phyloP scores from a whole-genome alignment of 768 basidiomycete species.

The Mycena albidolilacea region DNA sequence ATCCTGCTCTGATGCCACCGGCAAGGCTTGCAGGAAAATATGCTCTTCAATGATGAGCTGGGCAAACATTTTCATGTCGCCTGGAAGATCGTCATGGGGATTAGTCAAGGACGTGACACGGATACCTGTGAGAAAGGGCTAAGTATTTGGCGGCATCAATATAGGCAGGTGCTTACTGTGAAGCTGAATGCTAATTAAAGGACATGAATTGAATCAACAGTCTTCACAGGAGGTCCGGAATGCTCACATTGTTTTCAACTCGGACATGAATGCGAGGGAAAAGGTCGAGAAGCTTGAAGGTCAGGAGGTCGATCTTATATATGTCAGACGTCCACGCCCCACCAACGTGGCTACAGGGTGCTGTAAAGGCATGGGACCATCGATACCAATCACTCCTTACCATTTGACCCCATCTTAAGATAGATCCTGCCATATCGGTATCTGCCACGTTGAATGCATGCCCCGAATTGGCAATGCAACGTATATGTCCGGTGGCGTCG shows the following conservation, averaged over 20 bases:
- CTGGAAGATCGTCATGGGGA: neutral
- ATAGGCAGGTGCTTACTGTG: neutral
- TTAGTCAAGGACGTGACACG: neutral
- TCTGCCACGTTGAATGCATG: no score
- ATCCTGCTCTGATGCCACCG: neutral
- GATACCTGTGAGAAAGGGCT: neutral
- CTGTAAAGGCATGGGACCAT: neutral
- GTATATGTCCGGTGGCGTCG: no score
- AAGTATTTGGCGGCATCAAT: neutral
- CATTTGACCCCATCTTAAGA: no score
- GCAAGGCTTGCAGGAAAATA: neutral
- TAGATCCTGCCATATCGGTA: no score
- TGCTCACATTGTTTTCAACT: neutral
- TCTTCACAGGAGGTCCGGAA: neutral
- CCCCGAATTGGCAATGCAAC: no score
- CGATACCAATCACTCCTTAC: neutral
- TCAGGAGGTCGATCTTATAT: neutral
- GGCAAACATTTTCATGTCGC: neutral
- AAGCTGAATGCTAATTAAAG: neutral
- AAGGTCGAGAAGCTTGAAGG: neutral
- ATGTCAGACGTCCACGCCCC: neutral
- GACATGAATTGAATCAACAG: neutral
- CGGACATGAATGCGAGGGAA: neutral
- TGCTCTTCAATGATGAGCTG: neutral
- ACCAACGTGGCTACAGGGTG: neutral